Base-by-base conservation (phyloP, 352 stramenopile genomes). In the Plasmopara muralis region DNA sequence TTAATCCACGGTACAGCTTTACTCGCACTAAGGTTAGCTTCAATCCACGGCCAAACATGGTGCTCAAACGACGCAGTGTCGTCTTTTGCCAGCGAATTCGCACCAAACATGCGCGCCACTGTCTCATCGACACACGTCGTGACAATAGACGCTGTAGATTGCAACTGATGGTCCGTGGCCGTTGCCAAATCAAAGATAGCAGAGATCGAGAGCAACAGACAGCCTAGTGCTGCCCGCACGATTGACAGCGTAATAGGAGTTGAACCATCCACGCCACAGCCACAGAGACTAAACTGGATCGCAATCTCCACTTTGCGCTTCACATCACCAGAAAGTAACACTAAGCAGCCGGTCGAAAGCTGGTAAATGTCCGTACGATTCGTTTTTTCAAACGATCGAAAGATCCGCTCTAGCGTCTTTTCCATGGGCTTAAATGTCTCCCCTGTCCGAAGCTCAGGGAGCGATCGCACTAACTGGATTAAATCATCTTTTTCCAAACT, bases 1-100 rank as follows among this genome's bases (percentile, higher is more conserved):
- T 86, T 85, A 14, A 88, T 59, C 82, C 82, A 92, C 39, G 75
- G 71, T 7, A 85, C 52, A 7, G 61, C 64, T 40, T 83, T 83
- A 40, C 12, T 57, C 0, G 51, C 25, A 28, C 50, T 51, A n/a
- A 53, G 57, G 9, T 79, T 77, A 7, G 71, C 45, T 30, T 92
- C 73, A 10, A 89, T 79, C 76, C 76, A 92, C 4, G 66, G 61
- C 77, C 74, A 87, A 25, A 83, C 54, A 7, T 74, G 56, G 9
- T 68, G 52, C 12, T 72, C 47, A 43, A 85, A 82, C 18, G 43
- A 54, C 20, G 57, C 61, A 0, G 48, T 62, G 5, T 47, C 65
- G 30, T 74, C 60, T 39, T 70, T 79, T 4, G 46, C 42, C 33
- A 83, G 54, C 5, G 60, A 67, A 38, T 83, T 70, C 12, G 65